Evolutionary conservation across 306 rosid genomes (phyloP).

Genomic region (Trifolium fragiferum): DNA sequence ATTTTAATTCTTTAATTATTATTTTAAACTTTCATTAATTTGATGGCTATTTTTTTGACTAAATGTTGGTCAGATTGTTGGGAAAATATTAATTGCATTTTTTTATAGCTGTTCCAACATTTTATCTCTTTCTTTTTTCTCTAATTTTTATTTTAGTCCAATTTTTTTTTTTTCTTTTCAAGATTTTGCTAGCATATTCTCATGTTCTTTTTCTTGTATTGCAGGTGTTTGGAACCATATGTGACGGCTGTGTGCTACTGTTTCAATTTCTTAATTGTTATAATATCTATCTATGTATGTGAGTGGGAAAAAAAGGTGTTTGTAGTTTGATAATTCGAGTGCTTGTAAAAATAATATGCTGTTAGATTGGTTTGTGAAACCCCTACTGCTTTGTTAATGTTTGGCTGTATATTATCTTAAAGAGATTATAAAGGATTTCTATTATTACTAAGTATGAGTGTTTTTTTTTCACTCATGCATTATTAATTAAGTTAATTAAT

Average conservation of each 20-base stretch:
- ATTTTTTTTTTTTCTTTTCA: too few relatives aligned
- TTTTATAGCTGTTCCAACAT: background rate
- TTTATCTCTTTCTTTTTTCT: too few relatives aligned
- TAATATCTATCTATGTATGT: background rate
- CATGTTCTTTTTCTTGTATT: background rate
- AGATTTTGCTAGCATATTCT: background rate
- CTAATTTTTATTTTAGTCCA: too few relatives aligned
- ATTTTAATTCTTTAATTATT: too few relatives aligned
- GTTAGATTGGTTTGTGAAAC: slow-evolving; percentile 11
- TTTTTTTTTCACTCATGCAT: too few relatives aligned
- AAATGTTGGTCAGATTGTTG: too few relatives aligned
- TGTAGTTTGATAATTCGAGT: background rate
- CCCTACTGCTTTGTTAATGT: slow-evolving; percentile 2
- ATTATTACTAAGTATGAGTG: background rate
- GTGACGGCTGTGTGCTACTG: background rate
- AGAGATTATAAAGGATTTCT: background rate
- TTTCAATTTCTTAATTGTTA: background rate
- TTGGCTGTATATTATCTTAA: background rate
- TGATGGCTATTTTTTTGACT: too few relatives aligned
- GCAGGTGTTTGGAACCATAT: slow-evolving; percentile 9
- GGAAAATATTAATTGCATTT: background rate
- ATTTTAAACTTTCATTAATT: background rate
- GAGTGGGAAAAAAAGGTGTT: background rate
- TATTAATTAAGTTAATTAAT: too few relatives aligned
- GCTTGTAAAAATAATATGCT: slow-evolving; percentile 4